A percentile compares a stretch with the other conserved stretches of the same genome.
Conservation (phyloP, 2,329 filamentous ascomycete species). For the Fusarium lateritium region DNA sequence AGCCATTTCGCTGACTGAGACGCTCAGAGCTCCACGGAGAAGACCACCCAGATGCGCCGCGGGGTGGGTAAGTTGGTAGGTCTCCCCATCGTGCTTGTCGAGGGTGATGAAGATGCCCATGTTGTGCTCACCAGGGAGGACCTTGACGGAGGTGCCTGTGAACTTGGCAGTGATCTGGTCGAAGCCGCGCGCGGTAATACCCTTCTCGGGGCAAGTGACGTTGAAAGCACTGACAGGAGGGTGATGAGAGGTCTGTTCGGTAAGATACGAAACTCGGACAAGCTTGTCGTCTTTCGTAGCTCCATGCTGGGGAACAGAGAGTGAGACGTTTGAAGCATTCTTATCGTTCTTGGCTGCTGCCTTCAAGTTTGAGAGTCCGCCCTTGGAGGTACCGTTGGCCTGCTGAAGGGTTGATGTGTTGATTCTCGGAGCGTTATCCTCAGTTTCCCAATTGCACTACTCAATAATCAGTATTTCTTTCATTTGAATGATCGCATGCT, state of each 20-base stretch:
- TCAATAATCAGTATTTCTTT: conserved; percentile 32
- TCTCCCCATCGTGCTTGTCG: conserved; percentile 84
- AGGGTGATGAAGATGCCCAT: conserved; percentile 95
- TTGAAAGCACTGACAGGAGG: conserved; percentile 97
- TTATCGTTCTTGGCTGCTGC: conserved; percentile 61
- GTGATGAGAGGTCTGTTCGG: conserved; percentile 98
- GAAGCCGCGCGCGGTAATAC: conserved; percentile 88
- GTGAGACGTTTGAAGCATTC: conserved; percentile 63
- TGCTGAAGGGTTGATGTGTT: conserved; percentile 60
- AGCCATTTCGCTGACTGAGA: conserved; percentile 91
- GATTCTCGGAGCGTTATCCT: conserved; percentile 81
- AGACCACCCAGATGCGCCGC: conserved; percentile 93
- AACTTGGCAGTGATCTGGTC: conserved; percentile 99
- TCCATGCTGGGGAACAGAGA: conserved; percentile 66
- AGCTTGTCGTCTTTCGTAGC: conserved; percentile 61
- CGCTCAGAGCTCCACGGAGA: conserved; percentile 86
- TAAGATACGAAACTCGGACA: conserved; percentile 93
- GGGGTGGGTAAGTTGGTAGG: conserved; percentile 95
- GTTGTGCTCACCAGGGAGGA: conserved; percentile 93
- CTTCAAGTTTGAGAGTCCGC: conserved; percentile 65
- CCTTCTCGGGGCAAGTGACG: conserved; percentile 92
- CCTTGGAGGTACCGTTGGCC: conserved; percentile 55
- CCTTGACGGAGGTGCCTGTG: conserved; percentile 93
- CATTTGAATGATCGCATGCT: conserved; percentile 3
- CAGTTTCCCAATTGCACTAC: conserved; percentile 95